These are phyloP conservation scores for Nidularia sp. DNA, from an alignment of 768 basidiomycete species.

Conservation along the genomic window DNA sequence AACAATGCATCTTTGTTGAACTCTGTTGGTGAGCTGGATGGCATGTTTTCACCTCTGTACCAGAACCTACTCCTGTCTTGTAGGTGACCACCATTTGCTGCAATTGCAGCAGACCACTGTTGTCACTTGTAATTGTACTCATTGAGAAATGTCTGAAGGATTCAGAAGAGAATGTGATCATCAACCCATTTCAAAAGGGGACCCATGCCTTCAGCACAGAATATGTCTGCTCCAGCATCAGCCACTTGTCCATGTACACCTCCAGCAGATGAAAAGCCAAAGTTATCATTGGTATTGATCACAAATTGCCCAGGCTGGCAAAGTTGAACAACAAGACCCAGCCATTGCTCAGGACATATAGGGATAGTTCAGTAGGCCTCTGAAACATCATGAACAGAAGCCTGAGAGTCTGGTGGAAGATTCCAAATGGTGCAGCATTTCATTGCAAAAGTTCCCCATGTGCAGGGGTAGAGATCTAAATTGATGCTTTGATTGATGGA, in stretches of 20 bases:
- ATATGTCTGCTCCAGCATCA: slow-evolving; percentile 15
- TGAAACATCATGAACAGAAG: slow-evolving; percentile 27
- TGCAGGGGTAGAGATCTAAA: no score
- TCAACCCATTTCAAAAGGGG: slow-evolving; percentile 23
- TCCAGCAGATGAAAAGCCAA: slow-evolving; percentile 13
- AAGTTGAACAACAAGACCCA: slow-evolving; percentile 18
- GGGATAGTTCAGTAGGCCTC: slow-evolving; percentile 33
- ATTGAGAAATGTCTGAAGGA: slow-evolving; percentile 7
- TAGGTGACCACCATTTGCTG: no score
- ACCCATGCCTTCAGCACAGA: slow-evolving; percentile 2
- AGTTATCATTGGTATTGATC: slow-evolving; percentile 17
- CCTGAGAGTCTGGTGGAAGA: slow-evolving; percentile 33
- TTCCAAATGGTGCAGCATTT: slow-evolving; percentile 14
- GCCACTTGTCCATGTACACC: slow-evolving; percentile 19
- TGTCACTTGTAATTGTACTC: slow-evolving; percentile 1
- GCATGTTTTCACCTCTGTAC: no score
- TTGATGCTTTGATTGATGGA: no score
- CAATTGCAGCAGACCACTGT: slow-evolving; percentile 7
- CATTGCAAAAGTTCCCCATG: no score
- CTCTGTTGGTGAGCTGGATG: no score
- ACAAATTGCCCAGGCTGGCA: slow-evolving; percentile 11
- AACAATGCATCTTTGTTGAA: no score
- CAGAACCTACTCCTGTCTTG: no score
- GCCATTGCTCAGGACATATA: slow-evolving; percentile 27
- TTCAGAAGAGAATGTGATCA: slow-evolving; percentile 22